Base-by-base conservation (phyloP, 139 green algal species). In the Chlorella sp. region DNA sequence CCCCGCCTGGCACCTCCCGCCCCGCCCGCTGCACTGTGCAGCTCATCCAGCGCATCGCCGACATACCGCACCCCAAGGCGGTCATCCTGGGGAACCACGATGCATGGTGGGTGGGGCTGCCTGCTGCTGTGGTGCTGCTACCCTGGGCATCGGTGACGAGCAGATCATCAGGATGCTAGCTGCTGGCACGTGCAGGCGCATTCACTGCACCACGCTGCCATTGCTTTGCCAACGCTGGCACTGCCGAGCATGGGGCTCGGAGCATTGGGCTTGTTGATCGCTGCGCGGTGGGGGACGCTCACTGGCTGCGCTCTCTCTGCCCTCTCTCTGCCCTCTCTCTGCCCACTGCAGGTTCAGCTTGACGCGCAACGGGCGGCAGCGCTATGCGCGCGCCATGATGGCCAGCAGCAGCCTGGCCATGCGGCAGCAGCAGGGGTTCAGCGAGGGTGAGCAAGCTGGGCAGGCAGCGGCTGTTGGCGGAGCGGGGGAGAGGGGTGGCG, bases 31-130 rank as follows among this genome's bases (percentile, higher is more conserved):
- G 7, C 48, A 16, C 48, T 21, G 30, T 71, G 57, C 18, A 83
- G 57, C 83, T 97, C 0, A 92, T 97, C 0, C n/a, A 81, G 73
- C 69, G 90, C 60, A 90, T 97, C 1, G 90, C 91, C 0, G 32
- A 81, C 53, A 53, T 95, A 48, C n/a, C 78, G 26, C 79, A 78
- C 24, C 90, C 78, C 24, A 96, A 95, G 71, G 93, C 92, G 0
- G 91, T 96, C 42, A 93, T 95, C 5, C 85, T 97, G 42, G 94
- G 95, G 36, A 97, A 96, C 90, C 94, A 96, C 81, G 93, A 96
- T 69, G 94, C 93, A 0, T 96, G 94, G 94, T 93, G 85, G 48
- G 87, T n/a, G 11, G 0, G 14, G 39, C 22, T 83, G 42, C 32
- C 1, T 83, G 34, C 22, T 82, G 19, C 26, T 4, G 69, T 77